These are phyloP conservation scores for Terana coerulea DNA, from an alignment of 768 basidiomycete genomes.

Conservation along the genomic window DNA sequence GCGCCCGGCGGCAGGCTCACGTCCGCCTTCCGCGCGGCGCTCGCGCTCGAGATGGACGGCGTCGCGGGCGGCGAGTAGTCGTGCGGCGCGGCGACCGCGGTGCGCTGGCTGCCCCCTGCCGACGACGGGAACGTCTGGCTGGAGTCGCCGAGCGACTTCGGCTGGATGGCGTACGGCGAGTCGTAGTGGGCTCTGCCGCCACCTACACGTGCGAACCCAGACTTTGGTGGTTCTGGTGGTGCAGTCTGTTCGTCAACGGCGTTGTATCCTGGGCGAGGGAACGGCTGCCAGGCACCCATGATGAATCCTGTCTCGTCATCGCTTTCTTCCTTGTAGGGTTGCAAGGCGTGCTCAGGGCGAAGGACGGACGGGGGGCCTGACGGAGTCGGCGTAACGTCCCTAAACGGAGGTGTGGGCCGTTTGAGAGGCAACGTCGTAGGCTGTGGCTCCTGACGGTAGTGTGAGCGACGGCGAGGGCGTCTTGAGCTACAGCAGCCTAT, in stretches of 20 bases:
- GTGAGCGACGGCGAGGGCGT: slow-evolving; percentile 19
- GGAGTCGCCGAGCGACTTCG: slow-evolving; percentile 36
- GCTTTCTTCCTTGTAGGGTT: slow-evolving; percentile 73
- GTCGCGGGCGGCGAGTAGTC: slow-evolving; percentile 50
- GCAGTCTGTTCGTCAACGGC: slow-evolving; percentile 39
- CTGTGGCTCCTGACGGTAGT: slow-evolving; percentile 14
- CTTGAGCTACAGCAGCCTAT: slow-evolving; percentile 62
- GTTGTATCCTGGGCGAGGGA: slow-evolving; percentile 48
- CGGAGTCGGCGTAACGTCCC: slow-evolving; percentile 33
- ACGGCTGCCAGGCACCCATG: slow-evolving; percentile 93
- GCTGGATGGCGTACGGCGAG: slow-evolving; percentile 75
- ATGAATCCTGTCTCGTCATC: slow-evolving; percentile 82
- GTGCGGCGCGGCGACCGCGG: slow-evolving; percentile 27
- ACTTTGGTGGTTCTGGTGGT: slow-evolving; percentile 26
- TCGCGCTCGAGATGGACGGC: slow-evolving; percentile 39
- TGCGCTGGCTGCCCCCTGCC: slow-evolving; percentile 17
- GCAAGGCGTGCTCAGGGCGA: slow-evolving; percentile 73
- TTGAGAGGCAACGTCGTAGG: slow-evolving; percentile 22
- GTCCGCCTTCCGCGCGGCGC: slow-evolving; percentile 30
- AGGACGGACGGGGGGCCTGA: slow-evolving; percentile 68
- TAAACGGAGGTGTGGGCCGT: slow-evolving; percentile 21
- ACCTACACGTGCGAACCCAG: slow-evolving; percentile 83
- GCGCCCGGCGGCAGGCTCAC: slow-evolving; percentile 51
- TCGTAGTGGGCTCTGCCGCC: slow-evolving; percentile 87
- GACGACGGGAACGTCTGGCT: slow-evolving; percentile 63